phyloP scores from a whole-genome alignment of 2,329 filamentous ascomycete genomes.

The Colletotrichum tamarilloi region DNA sequence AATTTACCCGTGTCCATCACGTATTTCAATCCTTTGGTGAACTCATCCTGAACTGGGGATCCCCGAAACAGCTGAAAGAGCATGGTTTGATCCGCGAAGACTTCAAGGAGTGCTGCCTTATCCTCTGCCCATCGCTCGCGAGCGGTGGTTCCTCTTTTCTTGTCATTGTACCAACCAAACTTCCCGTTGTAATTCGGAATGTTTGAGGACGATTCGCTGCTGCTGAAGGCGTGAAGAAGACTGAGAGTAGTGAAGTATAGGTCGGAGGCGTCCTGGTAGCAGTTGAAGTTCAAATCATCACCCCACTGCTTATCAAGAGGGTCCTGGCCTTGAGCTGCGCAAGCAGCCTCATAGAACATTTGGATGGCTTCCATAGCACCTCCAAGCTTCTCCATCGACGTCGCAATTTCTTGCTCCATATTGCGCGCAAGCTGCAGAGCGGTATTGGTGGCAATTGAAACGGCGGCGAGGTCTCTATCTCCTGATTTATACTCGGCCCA shows the following conservation, averaged over 20 bases:
- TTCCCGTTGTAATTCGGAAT: slow-evolving; percentile 36
- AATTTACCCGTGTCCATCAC: background rate
- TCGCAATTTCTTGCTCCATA: slow-evolving; percentile 44
- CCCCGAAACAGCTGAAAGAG: slow-evolving; percentile 10
- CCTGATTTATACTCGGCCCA: slow-evolving; percentile 44
- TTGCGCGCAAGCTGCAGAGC: slow-evolving; percentile 47
- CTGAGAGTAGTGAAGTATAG: slow-evolving; percentile 1
- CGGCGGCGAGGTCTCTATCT: slow-evolving; percentile 44
- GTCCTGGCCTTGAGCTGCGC: background rate
- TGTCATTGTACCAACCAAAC: slow-evolving; percentile 38
- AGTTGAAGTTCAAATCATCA: slow-evolving; percentile 12
- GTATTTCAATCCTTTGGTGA: slow-evolving; percentile 29
- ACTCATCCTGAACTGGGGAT: slow-evolving; percentile 37
- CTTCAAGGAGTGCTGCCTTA: slow-evolving; percentile 27
- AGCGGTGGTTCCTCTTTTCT: background rate
- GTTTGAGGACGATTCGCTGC: background rate
- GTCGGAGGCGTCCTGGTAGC: background rate
- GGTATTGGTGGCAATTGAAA: slow-evolving; percentile 51
- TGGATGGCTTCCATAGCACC: background rate
- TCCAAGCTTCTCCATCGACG: slow-evolving; percentile 28
- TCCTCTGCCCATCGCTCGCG: slow-evolving; percentile 31
- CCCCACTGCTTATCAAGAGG: background rate
- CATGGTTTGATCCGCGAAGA: slow-evolving; percentile 31
- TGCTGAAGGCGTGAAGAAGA: slow-evolving; percentile 1
- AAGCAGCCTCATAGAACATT: slow-evolving; percentile 5